Conservation (phyloP, 371 early-diverging fungal species). For the Apophysomyces sp. region DNA sequence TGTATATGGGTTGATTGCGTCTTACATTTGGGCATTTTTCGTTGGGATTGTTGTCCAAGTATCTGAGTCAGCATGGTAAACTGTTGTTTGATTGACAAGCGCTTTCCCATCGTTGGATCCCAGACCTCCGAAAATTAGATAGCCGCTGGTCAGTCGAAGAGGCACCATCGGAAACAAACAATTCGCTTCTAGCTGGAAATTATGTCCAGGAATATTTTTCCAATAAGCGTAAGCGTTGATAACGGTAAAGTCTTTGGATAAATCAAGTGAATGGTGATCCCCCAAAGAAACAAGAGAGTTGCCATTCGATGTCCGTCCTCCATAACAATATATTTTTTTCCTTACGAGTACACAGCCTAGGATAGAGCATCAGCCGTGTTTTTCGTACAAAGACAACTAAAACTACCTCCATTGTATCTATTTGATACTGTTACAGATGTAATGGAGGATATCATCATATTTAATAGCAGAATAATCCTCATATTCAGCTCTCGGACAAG, state of each 20-base stretch:
- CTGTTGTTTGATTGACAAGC: not conserved
- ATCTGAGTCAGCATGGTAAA: slow-evolving; percentile 4
- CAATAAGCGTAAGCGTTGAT: not conserved
- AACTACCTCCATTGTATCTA: not conserved
- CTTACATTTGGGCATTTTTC: not conserved
- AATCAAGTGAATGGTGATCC: not conserved
- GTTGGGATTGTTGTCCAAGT: not conserved
- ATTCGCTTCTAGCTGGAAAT: not conserved
- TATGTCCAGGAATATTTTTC: not conserved
- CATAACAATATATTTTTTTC: slow-evolving; percentile 8
- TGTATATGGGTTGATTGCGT: not conserved
- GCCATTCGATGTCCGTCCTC: not conserved
- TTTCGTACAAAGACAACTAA: not conserved
- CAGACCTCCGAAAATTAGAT: not conserved
- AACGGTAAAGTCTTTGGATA: not conserved
- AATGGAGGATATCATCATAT: not conserved
- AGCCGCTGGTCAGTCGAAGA: not conserved
- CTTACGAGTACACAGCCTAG: slow-evolving; percentile 1
- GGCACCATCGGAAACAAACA: not conserved
- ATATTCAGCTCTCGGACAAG: not conserved
- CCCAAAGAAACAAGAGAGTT: not conserved
- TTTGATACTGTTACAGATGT: not conserved
- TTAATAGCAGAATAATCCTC: not conserved
- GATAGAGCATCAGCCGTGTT: not conserved
- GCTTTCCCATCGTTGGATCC: not conserved